Conservation (phyloP, 495 filamentous ascomycete genomes). For the Penicillium ochrochloron region DNA sequence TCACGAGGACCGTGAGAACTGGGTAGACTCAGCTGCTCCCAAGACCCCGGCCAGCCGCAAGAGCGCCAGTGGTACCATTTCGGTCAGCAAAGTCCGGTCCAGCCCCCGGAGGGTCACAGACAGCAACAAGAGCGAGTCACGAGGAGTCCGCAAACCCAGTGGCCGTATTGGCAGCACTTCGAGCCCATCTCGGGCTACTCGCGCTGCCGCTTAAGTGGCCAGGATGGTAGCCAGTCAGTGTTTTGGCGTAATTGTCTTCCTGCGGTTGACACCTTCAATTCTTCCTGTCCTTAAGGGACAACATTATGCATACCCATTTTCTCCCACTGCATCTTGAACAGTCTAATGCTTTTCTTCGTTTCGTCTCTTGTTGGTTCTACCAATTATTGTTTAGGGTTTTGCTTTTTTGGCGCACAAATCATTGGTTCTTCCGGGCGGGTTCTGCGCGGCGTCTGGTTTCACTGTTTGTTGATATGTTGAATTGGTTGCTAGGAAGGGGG, state of each 20-base stretch:
- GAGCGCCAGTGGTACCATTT: conserved; percentile 67
- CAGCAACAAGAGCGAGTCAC: conserved; percentile 54
- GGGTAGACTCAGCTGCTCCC: conserved; percentile 51
- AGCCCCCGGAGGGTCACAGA: conserved; percentile 65
- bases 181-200: conserved; percentile 27
- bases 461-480: conserved; percentile 19
- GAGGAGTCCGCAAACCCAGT: conserved; percentile 86
- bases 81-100: conserved; percentile 73
- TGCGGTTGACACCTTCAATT: conserved; percentile 26
- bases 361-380: conserved; percentile 11
- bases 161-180: conserved; percentile 83
- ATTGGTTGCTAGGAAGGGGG: conserved; percentile 13
- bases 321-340: conserved; percentile 29
- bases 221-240: background rate
- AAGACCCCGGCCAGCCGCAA: conserved; percentile 70
- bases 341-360: conserved; percentile 29
- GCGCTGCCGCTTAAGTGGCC: conserved; percentile 24
- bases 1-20: conserved; percentile 53
- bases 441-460: conserved; percentile 31
- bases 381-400: conserved; percentile 15
- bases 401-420: conserved; percentile 25
- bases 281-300: conserved; percentile 26
- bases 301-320: conserved; percentile 35
- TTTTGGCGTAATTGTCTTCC: background rate
- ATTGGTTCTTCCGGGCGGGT: conserved; percentile 24